These are phyloP conservation scores for Calonectria pteridis DNA, from an alignment of 2,329 filamentous ascomycete species.

Conservation along the genomic window DNA sequence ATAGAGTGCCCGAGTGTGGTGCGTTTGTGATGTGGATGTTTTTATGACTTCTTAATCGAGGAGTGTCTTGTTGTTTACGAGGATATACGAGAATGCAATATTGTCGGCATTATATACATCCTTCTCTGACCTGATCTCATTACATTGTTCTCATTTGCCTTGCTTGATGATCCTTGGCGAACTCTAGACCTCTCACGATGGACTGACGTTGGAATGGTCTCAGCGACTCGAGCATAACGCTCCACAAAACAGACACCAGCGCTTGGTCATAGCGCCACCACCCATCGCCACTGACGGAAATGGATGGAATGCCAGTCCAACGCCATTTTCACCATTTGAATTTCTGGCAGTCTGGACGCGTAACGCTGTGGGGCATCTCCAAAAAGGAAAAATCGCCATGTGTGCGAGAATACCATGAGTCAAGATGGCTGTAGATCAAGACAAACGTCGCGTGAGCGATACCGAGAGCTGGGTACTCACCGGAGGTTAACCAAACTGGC, in stretches of 20 bases:
- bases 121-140: background rate
- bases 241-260: constrained; percentile 1
- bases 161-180: background rate
- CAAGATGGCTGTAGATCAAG: background rate
- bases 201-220: background rate
- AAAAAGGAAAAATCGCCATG: background rate
- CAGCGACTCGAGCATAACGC: background rate
- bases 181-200: background rate
- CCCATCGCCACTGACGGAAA: background rate
- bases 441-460: background rate
- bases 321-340: background rate
- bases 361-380: background rate
- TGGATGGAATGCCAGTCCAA: background rate
- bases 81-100: background rate
- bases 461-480: background rate
- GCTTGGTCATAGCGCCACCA: background rate
- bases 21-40: background rate
- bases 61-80: background rate
- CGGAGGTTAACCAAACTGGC: background rate
- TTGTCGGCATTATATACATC: background rate
- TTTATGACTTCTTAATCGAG: background rate
- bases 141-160: background rate
- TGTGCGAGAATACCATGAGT: background rate
- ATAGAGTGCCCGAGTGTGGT: background rate
- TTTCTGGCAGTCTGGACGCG: background rate